These are phyloP conservation scores for Neurospora hispaniola DNA, from an alignment of 495 filamentous ascomycete species.

Conservation along the genomic window DNA sequence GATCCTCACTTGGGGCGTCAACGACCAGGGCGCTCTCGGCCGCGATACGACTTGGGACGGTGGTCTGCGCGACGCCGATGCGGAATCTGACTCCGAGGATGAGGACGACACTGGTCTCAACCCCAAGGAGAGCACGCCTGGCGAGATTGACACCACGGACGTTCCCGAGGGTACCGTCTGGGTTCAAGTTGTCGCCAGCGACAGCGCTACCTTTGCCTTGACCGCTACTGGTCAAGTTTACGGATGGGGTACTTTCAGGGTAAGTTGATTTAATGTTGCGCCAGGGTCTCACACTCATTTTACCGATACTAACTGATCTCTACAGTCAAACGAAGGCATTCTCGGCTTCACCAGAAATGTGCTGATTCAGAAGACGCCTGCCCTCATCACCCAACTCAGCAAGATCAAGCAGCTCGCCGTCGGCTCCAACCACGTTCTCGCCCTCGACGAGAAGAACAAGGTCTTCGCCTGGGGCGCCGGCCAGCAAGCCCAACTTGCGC, in stretches of 20 bases:
- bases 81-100: conserved; percentile 31
- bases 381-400: conserved; percentile 38
- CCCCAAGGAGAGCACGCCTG: conserved; percentile 50
- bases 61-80: conserved; percentile 51
- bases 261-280: conserved; percentile 22
- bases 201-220: conserved; percentile 54
- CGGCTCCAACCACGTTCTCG: conserved; percentile 63
- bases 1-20: conserved; percentile 62
- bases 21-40: conserved; percentile 56
- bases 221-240: conserved; percentile 53
- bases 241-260: conserved; percentile 62
- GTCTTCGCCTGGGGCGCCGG: conserved; percentile 64
- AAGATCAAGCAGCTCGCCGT: conserved; percentile 50
- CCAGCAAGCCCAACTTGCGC: conserved; percentile 67
- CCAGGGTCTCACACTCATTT: background rate
- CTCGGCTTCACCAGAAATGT: conserved; percentile 50
- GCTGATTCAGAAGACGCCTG: conserved; percentile 25
- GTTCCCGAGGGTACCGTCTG: conserved; percentile 44
- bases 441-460: conserved; percentile 53
- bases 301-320: conserved; percentile 7
- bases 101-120: conserved; percentile 42
- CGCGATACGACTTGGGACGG: conserved; percentile 45
- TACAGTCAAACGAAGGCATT: conserved; percentile 47
- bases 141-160: conserved; percentile 30
- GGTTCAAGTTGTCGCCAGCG: conserved; percentile 51